These are phyloP conservation scores for Kregervanrija delftensis DNA, from an alignment of 805 yeast species.

Conservation along the genomic window DNA sequence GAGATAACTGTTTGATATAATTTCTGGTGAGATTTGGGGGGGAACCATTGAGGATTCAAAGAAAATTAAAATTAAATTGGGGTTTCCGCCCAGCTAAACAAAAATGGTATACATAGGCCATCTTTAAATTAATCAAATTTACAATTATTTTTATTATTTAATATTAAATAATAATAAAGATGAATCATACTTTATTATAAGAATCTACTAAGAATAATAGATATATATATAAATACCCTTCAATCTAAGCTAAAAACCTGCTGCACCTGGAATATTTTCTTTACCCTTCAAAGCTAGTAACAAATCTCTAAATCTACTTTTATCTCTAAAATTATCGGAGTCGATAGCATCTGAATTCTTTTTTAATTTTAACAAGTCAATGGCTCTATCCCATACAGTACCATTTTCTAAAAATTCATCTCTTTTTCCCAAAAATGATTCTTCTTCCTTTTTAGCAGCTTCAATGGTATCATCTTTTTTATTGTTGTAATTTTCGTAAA, in stretches of 20 bases:
- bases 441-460: constrained; percentile 60
- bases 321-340: constrained; percentile 35
- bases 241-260: not conserved
- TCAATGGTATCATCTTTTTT: constrained; percentile 69
- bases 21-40: too few relatives aligned
- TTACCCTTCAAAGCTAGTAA: constrained; percentile 49
- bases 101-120: too few relatives aligned
- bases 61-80: too few relatives aligned
- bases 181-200: not conserved
- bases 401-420: constrained; percentile 52
- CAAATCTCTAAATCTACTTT: constrained; percentile 44
- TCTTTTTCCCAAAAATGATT: constrained; percentile 63
- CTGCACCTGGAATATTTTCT: constrained; percentile 48
- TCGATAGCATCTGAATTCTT: constrained; percentile 31
- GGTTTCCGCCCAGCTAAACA: too few relatives aligned
- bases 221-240: too few relatives aligned
- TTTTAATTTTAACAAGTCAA: constrained; percentile 34
- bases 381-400: constrained; percentile 51
- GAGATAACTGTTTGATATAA: too few relatives aligned
- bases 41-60: too few relatives aligned
- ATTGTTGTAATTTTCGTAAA: constrained; percentile 82
- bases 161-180: too few relatives aligned
- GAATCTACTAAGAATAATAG: not conserved
- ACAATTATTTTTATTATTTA: too few relatives aligned
- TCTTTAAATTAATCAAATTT: too few relatives aligned